Conservation (phyloP, 108 stramenopile species). For the Bacterosira constricta region DNA sequence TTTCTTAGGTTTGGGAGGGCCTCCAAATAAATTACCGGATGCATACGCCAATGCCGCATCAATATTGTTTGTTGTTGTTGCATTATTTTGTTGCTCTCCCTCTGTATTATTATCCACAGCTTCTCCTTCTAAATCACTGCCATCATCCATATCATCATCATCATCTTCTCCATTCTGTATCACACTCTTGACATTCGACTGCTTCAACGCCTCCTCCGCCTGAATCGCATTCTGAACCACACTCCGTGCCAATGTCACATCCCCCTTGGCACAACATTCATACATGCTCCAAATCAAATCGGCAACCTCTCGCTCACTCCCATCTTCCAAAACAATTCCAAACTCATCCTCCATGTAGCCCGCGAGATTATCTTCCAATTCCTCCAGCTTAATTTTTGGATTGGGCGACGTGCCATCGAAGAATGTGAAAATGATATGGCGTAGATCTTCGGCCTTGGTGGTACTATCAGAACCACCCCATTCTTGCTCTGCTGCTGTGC, state of each 20-base stretch:
- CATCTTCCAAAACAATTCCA: constrained; percentile 82
- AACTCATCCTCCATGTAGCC: constrained; percentile 90
- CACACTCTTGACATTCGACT: constrained; percentile 51
- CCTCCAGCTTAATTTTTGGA: constrained; percentile 44
- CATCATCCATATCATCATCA: constrained; percentile 69
- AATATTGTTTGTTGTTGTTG: not conserved
- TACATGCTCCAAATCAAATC: constrained; percentile 76
- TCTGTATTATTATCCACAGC: not conserved
- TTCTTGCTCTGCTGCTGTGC: constrained; percentile 72
- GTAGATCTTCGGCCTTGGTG: constrained; percentile 55
- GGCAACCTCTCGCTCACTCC: constrained; percentile 75
- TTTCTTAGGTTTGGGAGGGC: constrained; percentile 32
- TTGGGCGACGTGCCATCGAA: constrained; percentile 59
- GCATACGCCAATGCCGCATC: constrained; percentile 40
- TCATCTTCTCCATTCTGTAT: constrained; percentile 64
- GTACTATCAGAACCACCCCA: constrained; percentile 79
- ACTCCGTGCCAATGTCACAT: constrained; percentile 57
- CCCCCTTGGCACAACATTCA: constrained; percentile 63
- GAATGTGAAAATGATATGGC: constrained; percentile 44
- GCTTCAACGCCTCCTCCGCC: constrained; percentile 44
- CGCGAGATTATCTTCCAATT: constrained; percentile 79
- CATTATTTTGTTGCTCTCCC: not conserved
- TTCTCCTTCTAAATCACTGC: not conserved
- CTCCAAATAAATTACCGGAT: constrained; percentile 57
- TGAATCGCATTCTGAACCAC: constrained; percentile 54